phyloP scores from a whole-genome alignment of 768 basidiomycete species.

The Roridomyces roridus region DNA sequence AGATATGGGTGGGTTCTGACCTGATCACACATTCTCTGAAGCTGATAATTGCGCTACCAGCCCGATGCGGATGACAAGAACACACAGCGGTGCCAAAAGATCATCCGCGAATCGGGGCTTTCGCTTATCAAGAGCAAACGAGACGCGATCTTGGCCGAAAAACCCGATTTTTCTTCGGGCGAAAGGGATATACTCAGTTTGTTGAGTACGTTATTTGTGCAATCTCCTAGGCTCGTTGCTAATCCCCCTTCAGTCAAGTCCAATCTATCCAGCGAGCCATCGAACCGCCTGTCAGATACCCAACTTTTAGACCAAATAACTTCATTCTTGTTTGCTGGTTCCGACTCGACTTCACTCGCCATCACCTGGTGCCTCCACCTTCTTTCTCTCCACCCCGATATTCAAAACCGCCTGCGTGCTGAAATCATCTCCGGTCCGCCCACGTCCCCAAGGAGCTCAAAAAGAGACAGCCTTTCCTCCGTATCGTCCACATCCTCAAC shows the following conservation, averaged over 20 bases:
- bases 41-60: constrained; percentile 34
- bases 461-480: constrained; percentile 31
- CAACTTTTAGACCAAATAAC: constrained; percentile 69
- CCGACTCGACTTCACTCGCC: constrained; percentile 63
- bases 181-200: constrained; percentile 57
- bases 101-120: constrained; percentile 48
- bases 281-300: constrained; percentile 58
- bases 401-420: constrained; percentile 61
- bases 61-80: constrained; percentile 46
- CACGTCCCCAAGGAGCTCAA: constrained; percentile 2
- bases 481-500: constrained; percentile 22
- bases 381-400: constrained; percentile 57
- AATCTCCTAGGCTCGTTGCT: not conserved
- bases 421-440: constrained; percentile 45
- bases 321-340: constrained; percentile 70
- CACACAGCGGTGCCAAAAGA: constrained; percentile 42
- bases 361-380: constrained; percentile 64
- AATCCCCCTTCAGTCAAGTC: constrained; percentile 55
- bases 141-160: constrained; percentile 40
- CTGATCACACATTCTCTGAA: not conserved
- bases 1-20: constrained; percentile 45
- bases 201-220: constrained; percentile 44
- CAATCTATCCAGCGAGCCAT: constrained; percentile 54
- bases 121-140: constrained; percentile 52
- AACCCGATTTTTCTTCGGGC: constrained; percentile 31